Evolutionary conservation across 495 filamentous ascomycete genomes (phyloP).

Genomic region (Hypoxylon perforatum): DNA sequence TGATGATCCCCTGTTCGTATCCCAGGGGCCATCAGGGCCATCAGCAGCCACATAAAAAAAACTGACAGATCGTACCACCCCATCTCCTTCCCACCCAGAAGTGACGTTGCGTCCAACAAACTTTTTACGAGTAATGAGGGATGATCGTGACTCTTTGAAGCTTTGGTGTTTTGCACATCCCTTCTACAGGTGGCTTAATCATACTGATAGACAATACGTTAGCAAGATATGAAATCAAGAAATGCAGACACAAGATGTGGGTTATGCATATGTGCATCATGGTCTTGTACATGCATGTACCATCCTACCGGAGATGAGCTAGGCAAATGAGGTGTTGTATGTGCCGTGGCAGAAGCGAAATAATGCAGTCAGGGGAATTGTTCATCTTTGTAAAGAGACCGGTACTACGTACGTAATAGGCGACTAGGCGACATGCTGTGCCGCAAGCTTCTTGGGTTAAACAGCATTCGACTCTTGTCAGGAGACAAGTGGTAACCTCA

Average conservation of each 20-base stretch:
- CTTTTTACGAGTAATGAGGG: slow-evolving; percentile 14
- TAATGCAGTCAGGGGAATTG: not conserved
- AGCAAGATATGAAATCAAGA: slow-evolving; percentile 1
- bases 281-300: not conserved
- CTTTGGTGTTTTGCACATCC: no score
- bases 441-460: not conserved
- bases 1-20: slow-evolving; percentile 41
- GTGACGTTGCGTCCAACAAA: slow-evolving; percentile 36
- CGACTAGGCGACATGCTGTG: not conserved
- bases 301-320: slow-evolving; percentile 8
- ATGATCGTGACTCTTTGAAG: slow-evolving; percentile 23
- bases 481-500: not conserved
- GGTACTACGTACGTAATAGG: not conserved
- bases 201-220: not conserved
- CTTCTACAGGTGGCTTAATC: slow-evolving; percentile 20
- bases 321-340: not conserved
- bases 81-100: slow-evolving; percentile 33
- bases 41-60: no score
- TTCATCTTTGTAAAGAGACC: not conserved
- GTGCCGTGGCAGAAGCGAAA: not conserved
- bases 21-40: slow-evolving; percentile 35
- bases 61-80: slow-evolving; percentile 40
- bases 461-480: not conserved
- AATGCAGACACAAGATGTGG: no score
- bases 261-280: no score